Base-by-base conservation (phyloP, 208 protist species). In the Leishmania amazonensis region DNA sequence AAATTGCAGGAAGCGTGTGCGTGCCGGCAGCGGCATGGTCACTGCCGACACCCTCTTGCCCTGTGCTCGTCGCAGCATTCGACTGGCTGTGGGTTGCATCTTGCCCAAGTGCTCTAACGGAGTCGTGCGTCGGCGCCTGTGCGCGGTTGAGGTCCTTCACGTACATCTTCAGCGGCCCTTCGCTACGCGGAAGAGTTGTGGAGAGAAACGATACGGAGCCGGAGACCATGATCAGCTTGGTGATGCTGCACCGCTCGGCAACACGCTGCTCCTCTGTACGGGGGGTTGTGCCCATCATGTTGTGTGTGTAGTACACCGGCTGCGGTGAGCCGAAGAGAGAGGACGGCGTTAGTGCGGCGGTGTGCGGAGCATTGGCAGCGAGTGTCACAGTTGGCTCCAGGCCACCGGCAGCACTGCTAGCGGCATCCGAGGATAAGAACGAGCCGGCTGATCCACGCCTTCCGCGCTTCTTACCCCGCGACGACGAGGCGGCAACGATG, bases 221-320 rank as follows among this genome's bases (percentile, higher is more conserved):
- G 40, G 94, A 94, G 2, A 95, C 83, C 85, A 97, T 92, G 68
- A 96, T 95, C 15, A 97, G 88, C 83, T 96, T 96, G 13, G 90
- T 95, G n/a, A 96, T 87, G 78, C 89, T 95, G 71, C 88, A 86
- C 21, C 94, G 90, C 81, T 97, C 91, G 17, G 87, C 87, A 15
- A 94, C 76, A 31, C 91, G 80, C 68, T 89, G 89, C 73, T 89
- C 83, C n/a, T 94, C 86, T 28, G 83, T 90, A 3, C 64, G 78
- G 21, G 84, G 83, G 28, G 80, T 60, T 11, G 81, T 64, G 64
- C 74, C 81, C 2, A 85, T 45, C 74, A 67, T 64, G 70, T 67
- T 79, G 62, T 83, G 74, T n/a, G 84, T 79, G 79, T 84, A 88
- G 84, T 89, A 89, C 57, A 89, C 54, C 38, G 85, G 78, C 68